These are phyloP conservation scores for Saccharomyces eubayanus DNA, from an alignment of 805 yeast species.

Conservation along the genomic window DNA sequence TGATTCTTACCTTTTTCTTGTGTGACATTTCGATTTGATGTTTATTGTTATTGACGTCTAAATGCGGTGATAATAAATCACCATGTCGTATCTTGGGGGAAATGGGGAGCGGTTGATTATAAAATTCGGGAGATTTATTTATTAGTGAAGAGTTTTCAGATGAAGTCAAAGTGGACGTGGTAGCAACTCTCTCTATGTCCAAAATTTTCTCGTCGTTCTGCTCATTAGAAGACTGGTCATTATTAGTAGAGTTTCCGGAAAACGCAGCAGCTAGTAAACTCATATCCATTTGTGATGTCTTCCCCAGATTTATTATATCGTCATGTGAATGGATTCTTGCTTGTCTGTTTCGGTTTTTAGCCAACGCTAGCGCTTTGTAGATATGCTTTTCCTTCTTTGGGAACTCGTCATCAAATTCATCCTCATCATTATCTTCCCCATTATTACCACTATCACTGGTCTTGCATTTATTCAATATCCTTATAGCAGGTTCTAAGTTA, in stretches of 20 bases:
- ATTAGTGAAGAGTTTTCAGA: neutral
- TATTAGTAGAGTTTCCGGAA: neutral
- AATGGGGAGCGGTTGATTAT: neutral
- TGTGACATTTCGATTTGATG: neutral
- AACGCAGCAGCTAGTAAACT: neutral
- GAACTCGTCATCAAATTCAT: neutral
- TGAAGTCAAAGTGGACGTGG: neutral
- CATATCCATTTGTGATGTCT: constrained; percentile 5
- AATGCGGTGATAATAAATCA: constrained; percentile 2
- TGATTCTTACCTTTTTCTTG: neutral
- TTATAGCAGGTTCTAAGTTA: constrained; percentile 15
- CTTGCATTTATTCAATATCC: constrained; percentile 5
- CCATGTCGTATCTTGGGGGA: neutral
- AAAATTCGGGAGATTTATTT: neutral
- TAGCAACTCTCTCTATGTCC: neutral
- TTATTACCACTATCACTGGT: too few species aligned
- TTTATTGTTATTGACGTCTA: neutral
- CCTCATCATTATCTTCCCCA: neutral
- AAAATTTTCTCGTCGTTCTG: neutral
- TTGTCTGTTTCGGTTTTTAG: constrained; percentile 21
- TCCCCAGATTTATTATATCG: constrained; percentile 18
- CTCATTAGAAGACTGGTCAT: neutral
- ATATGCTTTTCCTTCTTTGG: constrained; percentile 5
- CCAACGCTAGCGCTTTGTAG: constrained; percentile 8
- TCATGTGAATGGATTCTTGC: constrained; percentile 26